phyloP scores from a whole-genome alignment of 2,329 filamentous ascomycete species.

The Alternaria brassicae region DNA sequence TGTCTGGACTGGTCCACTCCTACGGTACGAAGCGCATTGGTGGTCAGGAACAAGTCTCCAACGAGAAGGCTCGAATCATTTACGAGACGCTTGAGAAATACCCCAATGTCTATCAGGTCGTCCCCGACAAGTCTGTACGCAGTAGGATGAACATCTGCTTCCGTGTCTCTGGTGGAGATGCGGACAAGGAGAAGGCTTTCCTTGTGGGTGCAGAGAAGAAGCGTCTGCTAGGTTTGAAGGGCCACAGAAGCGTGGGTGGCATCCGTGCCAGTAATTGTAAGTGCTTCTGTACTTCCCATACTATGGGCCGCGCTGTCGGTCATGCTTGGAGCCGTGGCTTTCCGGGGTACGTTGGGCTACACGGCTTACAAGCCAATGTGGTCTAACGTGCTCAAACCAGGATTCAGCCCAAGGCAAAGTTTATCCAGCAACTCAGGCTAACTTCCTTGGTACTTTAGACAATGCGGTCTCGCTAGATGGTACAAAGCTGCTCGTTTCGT shows the following conservation, averaged over 20 bases:
- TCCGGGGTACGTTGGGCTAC: conserved; percentile 23
- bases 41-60: conserved; percentile 76
- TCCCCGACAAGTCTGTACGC: conserved; percentile 76
- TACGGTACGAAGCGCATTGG: conserved; percentile 72
- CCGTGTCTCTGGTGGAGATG: conserved; percentile 70
- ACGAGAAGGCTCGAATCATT: conserved; percentile 77
- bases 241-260: conserved; percentile 85
- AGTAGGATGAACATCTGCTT: conserved; percentile 98
- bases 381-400: conserved; percentile 7
- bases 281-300: conserved; percentile 26
- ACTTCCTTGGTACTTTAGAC: conserved; percentile 54
- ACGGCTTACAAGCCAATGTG: neutral
- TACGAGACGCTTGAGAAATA: conserved; percentile 79
- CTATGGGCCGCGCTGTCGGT: conserved; percentile 13
- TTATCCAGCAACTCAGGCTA: conserved; percentile 21
- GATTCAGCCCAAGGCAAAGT: conserved; percentile 8
- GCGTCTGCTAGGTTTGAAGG: conserved; percentile 82
- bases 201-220: conserved; percentile 72
- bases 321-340: conserved; percentile 8
- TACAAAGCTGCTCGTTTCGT: conserved; percentile 71
- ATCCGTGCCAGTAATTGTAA: conserved; percentile 81
- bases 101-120: conserved; percentile 75
- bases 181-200: conserved; percentile 80
- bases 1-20: conserved; percentile 73
- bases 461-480: conserved; percentile 77